A percentile compares a stretch with the other conserved stretches of the same genome.
These are phyloP conservation scores for Metschnikowia aberdeeniae DNA, from an alignment of 805 yeast species.

Conservation along the genomic window DNA sequence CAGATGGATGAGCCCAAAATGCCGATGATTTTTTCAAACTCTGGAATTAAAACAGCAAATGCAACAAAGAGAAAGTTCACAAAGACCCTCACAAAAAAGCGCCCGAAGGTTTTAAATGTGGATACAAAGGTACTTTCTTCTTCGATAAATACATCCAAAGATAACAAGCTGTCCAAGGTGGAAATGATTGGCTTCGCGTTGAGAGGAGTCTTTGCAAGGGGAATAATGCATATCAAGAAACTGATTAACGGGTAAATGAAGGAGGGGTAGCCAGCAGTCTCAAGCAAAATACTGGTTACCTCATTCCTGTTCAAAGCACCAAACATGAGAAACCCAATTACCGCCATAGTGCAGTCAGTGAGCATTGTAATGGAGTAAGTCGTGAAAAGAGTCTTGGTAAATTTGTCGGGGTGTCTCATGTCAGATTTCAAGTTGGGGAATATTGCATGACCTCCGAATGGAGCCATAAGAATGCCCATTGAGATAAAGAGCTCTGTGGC, in stretches of 20 bases:
- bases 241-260: conserved; percentile 52
- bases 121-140: conserved; percentile 8
- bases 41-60: conserved; percentile 64
- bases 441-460: conserved; percentile 83
- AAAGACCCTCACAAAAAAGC: conserved; percentile 26
- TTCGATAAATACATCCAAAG: conserved; percentile 22
- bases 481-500: conserved; percentile 51
- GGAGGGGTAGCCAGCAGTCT: conserved; percentile 44
- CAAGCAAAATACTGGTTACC: conserved; percentile 46
- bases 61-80: conserved; percentile 58
- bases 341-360: conserved; percentile 61
- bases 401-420: conserved; percentile 64
- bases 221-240: conserved; percentile 71
- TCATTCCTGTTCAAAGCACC: conserved; percentile 49
- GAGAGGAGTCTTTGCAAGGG: conserved; percentile 79
- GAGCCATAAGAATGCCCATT: conserved; percentile 68
- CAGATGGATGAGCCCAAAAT: conserved; percentile 79
- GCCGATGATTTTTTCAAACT: conserved; percentile 78
- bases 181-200: conserved; percentile 79
- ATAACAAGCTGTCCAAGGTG: conserved; percentile 55
- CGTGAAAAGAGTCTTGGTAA: conserved; percentile 46
- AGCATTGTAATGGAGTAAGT: conserved; percentile 59
- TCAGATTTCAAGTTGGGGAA: conserved; percentile 71
- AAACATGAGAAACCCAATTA: conserved; percentile 61
- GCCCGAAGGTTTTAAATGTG: conserved; percentile 5